These are phyloP conservation scores for Penicillium sp. DNA, from an alignment of 2,329 filamentous ascomycete genomes.

Conservation along the genomic window DNA sequence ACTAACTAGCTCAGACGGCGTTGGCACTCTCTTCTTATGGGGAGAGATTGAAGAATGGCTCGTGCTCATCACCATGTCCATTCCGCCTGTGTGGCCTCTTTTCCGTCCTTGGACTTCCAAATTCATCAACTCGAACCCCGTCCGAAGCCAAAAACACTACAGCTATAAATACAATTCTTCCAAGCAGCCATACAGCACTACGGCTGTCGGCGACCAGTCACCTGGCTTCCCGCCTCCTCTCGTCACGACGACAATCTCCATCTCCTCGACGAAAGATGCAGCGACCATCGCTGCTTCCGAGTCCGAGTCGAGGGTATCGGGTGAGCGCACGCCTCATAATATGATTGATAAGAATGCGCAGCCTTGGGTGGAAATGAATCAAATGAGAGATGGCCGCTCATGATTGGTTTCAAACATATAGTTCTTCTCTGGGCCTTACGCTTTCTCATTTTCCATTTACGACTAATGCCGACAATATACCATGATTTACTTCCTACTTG, in stretches of 20 bases:
- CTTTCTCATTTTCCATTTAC: background rate
- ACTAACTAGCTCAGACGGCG: slow-evolving; percentile 13
- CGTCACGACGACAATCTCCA: slow-evolving; percentile 15
- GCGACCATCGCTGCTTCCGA: slow-evolving; percentile 9
- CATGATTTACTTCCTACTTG: too few relatives aligned
- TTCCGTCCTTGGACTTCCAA: slow-evolving; percentile 18
- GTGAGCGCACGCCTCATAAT: slow-evolving; percentile 4
- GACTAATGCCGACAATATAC: background rate
- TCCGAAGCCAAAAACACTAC: slow-evolving; percentile 4
- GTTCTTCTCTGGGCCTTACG: background rate
- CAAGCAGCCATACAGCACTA: slow-evolving; percentile 6
- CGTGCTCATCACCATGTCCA: slow-evolving; percentile 22
- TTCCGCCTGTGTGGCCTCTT: slow-evolving; percentile 21
- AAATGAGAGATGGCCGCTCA: background rate
- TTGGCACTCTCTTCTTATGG: slow-evolving; percentile 19
- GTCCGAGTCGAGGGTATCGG: slow-evolving; percentile 2
- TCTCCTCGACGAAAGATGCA: slow-evolving; percentile 8
- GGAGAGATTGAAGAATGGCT: slow-evolving; percentile 23
- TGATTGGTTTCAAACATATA: background rate
- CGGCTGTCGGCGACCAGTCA: slow-evolving; percentile 8
- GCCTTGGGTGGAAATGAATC: slow-evolving; percentile 9
- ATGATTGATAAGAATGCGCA: background rate
- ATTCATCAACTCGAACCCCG: slow-evolving; percentile 16
- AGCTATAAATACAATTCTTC: slow-evolving; percentile 5
- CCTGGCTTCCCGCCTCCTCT: slow-evolving; percentile 14